Evolutionary conservation across 176 grass and related monocot genomes (phyloP).

Genomic region (maize (Zea mays)): Zm-B73-REFERENCE-NAM-5.0 NC_050099.1:6257001-6257500

Average conservation of each 20-base stretch:
- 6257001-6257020: not conserved
- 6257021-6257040: not conserved
- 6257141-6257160: not conserved
- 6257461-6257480: not conserved
- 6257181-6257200: not conserved
- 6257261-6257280: constrained; percentile 30
- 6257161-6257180: constrained; percentile 12
- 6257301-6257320: constrained; percentile 16
- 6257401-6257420: not conserved
- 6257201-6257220: constrained; percentile 9
- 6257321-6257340: constrained; percentile 17
- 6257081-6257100: not conserved
- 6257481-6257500: constrained; percentile 1
- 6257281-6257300: constrained; percentile 2
- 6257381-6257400: not conserved
- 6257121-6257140: not conserved
- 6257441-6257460: not conserved
- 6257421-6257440: not conserved
- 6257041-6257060: constrained; percentile 24
- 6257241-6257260: constrained; percentile 34
- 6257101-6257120: not conserved
- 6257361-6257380: not conserved
- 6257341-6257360: not conserved
- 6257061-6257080: constrained; percentile 1
- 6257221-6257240: constrained; percentile 33